phyloP scores from a whole-genome alignment of 305 asterid species.

The Fraxinus dipetala region DNA sequence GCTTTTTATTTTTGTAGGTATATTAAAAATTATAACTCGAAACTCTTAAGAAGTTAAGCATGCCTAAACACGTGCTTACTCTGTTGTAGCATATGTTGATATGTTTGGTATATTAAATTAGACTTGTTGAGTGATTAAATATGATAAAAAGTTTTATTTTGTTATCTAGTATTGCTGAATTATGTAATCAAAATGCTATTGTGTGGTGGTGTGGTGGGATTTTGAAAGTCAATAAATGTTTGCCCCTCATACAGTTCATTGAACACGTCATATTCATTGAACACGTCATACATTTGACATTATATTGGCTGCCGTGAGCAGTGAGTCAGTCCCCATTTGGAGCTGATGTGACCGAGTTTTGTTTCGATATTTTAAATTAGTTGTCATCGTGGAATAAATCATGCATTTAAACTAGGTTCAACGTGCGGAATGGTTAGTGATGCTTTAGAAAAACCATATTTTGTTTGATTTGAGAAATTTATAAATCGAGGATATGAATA shows the following conservation, averaged over 20 bases:
- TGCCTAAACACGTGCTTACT: not conserved
- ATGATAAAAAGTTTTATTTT: not conserved
- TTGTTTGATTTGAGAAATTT: not conserved
- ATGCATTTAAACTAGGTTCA: not conserved
- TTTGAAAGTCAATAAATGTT: not conserved
- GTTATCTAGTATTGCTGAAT: not conserved
- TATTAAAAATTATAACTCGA: not conserved
- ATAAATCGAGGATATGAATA: not conserved
- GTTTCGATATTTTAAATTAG: not conserved
- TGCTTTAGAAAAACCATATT: not conserved
- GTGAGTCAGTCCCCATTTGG: not conserved
- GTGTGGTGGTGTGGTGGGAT: not conserved
- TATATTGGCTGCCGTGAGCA: not conserved
- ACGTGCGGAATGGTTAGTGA: not conserved
- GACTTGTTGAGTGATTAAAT: not conserved
- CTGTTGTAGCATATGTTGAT: not conserved
- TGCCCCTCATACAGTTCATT: not conserved
- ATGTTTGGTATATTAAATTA: not conserved
- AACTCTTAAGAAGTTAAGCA: too few relatives aligned
- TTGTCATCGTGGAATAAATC: not conserved
- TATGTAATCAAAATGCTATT: not conserved
- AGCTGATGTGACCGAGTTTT: not conserved
- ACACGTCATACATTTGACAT: not conserved
- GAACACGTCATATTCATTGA: not conserved
- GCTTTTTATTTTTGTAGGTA: not conserved